A percentile compares a stretch with the other conserved stretches of the same genome.
Conservation (phyloP, 2,329 filamentous ascomycete species). For the Epichloe glyceriae region DNA sequence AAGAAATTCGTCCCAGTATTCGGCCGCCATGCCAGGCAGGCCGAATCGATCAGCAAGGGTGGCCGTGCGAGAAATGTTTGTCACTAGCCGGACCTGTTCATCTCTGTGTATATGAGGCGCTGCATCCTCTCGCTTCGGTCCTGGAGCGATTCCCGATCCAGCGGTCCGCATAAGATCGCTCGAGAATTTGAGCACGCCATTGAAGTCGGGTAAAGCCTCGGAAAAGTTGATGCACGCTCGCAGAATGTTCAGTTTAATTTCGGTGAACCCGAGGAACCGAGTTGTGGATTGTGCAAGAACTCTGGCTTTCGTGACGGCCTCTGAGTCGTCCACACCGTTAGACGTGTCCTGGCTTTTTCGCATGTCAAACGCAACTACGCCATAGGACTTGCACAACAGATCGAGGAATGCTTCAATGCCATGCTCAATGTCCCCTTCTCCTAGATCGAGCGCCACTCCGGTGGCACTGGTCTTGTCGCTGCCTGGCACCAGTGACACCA, state of each 20-base stretch:
- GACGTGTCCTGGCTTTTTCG: slow-evolving; percentile 13
- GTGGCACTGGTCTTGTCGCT: slow-evolving; percentile 36
- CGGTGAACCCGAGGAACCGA: slow-evolving; percentile 62
- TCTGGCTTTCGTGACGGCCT: slow-evolving; percentile 39
- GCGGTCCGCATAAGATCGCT: slow-evolving; percentile 72
- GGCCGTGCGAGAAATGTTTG: slow-evolving; percentile 76
- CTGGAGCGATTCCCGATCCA: slow-evolving; percentile 66
- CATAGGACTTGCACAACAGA: slow-evolving; percentile 49
- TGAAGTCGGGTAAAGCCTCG: slow-evolving; percentile 84
- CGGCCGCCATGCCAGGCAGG: slow-evolving; percentile 54
- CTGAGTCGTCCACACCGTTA: slow-evolving; percentile 28
- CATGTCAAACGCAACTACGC: slow-evolving; percentile 41
- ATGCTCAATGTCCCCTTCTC: slow-evolving; percentile 51
- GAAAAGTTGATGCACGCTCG: slow-evolving; percentile 87
- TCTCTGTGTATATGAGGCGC: slow-evolving; percentile 61
- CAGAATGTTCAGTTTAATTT: slow-evolving; percentile 75
- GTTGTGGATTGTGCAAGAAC: slow-evolving; percentile 46
- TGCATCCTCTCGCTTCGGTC: slow-evolving; percentile 52
- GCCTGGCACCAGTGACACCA: slow-evolving; percentile 55
- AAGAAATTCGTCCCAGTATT: slow-evolving; percentile 96
- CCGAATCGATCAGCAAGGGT: slow-evolving; percentile 65
- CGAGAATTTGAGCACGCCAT: slow-evolving; percentile 79
- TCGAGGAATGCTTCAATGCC: slow-evolving; percentile 53
- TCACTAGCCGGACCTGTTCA: slow-evolving; percentile 72
- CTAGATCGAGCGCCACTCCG: slow-evolving; percentile 42